Base-by-base conservation (phyloP, 2,329 filamentous ascomycete genomes). In the Claviceps pusilla region DNA sequence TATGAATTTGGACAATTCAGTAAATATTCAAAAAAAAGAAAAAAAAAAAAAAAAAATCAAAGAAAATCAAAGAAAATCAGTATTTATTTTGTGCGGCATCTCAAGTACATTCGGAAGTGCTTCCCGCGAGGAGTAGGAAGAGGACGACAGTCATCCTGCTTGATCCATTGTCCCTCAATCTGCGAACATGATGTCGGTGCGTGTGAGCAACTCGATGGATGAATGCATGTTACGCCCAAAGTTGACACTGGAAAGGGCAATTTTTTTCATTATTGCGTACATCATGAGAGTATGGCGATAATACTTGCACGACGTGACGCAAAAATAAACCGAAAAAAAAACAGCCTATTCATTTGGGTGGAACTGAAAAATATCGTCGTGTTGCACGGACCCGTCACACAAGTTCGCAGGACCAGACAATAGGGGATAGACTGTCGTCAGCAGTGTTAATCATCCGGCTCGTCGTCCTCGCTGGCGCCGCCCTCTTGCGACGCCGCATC, bases 361-460 rank as follows among this genome's bases (percentile, higher is more conserved):
- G 7, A 33, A 14, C 37, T 12, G 37, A 39, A 14, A 39, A 14
- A 4, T 3, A 16, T 16, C 12, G 37, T 14, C 9, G 14, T 41
- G 35, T 12, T 29, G 47, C 53, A 57, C 53, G 45, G 56, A 41
- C n/a, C 41, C 19, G 33, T 42, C 54, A n/a, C 54, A 62, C 54
- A 62, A 62, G 68, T n/a, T 66, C 64, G 67, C 71, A 79, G 77
- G 76, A 79, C 74, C 76, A 82, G 77, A 73, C 72, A 76, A 79
- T 77, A 83, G 81, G 79, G 80, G 78, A 77, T 79, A 78, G 76
- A 77, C 77, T 76, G 76, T 75, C 77, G 77, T 76, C 74, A 66
- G 74, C 71, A 59, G 63, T 63, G 73, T 73, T 74, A 78, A 64
- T 80, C 80, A 62, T 86, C 82, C 61, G 86, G 80, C 58, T 83